phyloP scores from a whole-genome alignment of 148 eudicot genomes.

The Nyssa sinensis region DNA sequence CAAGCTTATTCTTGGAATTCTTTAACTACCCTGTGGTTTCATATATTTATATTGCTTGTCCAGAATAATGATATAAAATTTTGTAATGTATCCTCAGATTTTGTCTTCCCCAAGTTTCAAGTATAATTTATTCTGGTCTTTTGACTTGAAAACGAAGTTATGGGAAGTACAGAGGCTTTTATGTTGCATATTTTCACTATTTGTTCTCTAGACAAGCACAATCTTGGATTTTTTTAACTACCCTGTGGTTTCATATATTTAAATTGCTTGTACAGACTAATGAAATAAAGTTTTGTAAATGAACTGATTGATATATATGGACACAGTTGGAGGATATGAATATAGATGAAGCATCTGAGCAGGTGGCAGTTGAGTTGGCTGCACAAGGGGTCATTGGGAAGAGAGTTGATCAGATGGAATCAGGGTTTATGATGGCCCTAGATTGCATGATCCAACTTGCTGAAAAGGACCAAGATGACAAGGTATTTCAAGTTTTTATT shows the following conservation, averaged over 20 bases:
- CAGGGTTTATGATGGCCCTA: slow-evolving; percentile 95
- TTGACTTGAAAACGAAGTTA: neutral
- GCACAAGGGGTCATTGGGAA: slow-evolving; percentile 99
- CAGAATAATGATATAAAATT: neutral
- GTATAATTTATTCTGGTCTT: neutral
- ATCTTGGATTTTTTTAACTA: neutral
- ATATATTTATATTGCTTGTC: no score
- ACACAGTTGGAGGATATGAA: slow-evolving; percentile 85
- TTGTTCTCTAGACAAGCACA: neutral
- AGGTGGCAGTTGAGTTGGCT: slow-evolving; percentile 82
- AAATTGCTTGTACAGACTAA: no score
- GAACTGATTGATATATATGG: slow-evolving; percentile 4
- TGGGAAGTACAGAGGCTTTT: no score
- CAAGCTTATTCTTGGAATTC: neutral
- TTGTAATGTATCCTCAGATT: neutral
- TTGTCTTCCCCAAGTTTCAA: neutral
- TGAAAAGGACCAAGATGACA: slow-evolving; percentile 78
- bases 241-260: neutral
- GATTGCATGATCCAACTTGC: slow-evolving; percentile 96
- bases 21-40: neutral
- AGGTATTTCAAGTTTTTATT: slow-evolving; percentile 32
- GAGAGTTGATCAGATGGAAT: slow-evolving; percentile 95
- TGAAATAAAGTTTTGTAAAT: neutral
- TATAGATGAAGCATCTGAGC: slow-evolving; percentile 86
- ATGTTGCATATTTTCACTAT: no score